Evolutionary conservation across 2,329 filamentous ascomycete species (phyloP), one percentile per base, ranked within the genome.

Genomic region (Paramyrothecium sp.): DNA sequence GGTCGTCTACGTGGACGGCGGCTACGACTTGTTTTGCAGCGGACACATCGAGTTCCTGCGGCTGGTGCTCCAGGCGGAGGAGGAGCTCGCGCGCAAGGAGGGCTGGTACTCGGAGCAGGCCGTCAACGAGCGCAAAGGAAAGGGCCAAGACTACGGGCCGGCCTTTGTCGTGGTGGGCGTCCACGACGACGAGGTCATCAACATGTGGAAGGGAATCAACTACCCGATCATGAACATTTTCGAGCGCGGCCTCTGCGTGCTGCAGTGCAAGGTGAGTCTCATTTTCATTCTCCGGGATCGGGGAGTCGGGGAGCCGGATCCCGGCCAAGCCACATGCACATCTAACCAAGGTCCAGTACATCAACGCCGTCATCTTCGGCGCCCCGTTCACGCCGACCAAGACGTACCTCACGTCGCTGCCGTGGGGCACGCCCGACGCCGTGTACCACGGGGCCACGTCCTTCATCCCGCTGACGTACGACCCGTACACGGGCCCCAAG

Each of bases 161-260:
- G 89, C 88, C 7, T 98, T 91, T 71, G 83, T 99, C n/a, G 86
- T 98, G 48, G 93, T 92, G 2, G 95, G 95, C 52, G 88, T 99
- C 22, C 95, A 99, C 74, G 91, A 97, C 67, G 95, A 99, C 72
- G 87, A 89, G 62, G 92, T 96, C 59, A 96, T 99, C 74, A 99
- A 99, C 75, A 81, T 89, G 67, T 96, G 92, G 90, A 98, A 98
- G 76, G 94, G 95, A 38, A 83, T 97, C 67, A 99, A 99, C 77
- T 99, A 97, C 71, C 95, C 95, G 23, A 98, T 99, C 77, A 99
- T 99, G 95, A 99, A 98, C 78, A 93, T 97, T 57, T 97, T 94
- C 68, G 95, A 99, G 79, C 89, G 95, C 47, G 93, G 93, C 2
- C 86, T 99, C 21, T 99, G 95, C 71, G 94, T 98, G 30, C 79